phyloP scores from a whole-genome alignment of 768 basidiomycete genomes.

The Collybiopsis luxurians region DNA sequence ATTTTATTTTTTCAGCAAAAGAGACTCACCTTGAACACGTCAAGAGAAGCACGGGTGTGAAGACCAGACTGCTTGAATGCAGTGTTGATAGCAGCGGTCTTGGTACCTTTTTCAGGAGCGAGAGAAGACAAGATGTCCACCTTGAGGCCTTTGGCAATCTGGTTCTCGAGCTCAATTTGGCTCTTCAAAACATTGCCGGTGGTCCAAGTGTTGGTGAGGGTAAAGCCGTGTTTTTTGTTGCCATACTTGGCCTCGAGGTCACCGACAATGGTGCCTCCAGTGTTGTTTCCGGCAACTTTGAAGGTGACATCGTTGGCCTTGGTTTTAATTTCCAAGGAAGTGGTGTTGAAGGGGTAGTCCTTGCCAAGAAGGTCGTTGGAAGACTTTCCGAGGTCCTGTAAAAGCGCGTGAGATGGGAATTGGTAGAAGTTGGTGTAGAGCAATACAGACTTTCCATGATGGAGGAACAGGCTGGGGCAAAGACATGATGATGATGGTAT shows the following conservation, averaged over 20 bases:
- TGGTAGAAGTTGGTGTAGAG: not conserved
- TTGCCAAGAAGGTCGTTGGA: constrained; percentile 91
- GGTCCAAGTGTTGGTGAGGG: constrained; percentile 95
- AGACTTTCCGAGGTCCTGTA: constrained; percentile 93
- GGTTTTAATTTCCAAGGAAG: constrained; percentile 82
- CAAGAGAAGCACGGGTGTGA: constrained; percentile 87
- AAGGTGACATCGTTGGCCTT: constrained; percentile 88
- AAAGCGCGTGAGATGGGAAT: not conserved
- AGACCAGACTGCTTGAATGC: constrained; percentile 95
- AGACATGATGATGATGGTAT: constrained; percentile 62
- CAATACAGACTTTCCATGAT: constrained; percentile 83
- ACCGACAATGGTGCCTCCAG: constrained; percentile 65
- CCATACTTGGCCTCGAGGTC: constrained; percentile 96
- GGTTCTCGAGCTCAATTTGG: constrained; percentile 93
- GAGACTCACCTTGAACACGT: constrained; percentile 83
- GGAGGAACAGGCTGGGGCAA: constrained; percentile 95
- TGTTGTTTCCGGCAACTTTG: constrained; percentile 84
- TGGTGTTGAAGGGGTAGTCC: constrained; percentile 84
- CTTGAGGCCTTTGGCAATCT: constrained; percentile 97
- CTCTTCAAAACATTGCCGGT: constrained; percentile 91
- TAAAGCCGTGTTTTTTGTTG: constrained; percentile 89
- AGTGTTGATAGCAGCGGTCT: constrained; percentile 79
- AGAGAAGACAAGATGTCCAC: constrained; percentile 84
- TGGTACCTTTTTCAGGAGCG: constrained; percentile 82
- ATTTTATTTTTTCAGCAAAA: too few species aligned